Evolutionary conservation across 495 filamentous ascomycete species (phyloP).

Genomic region (Pyronema omphalodes): DNA sequence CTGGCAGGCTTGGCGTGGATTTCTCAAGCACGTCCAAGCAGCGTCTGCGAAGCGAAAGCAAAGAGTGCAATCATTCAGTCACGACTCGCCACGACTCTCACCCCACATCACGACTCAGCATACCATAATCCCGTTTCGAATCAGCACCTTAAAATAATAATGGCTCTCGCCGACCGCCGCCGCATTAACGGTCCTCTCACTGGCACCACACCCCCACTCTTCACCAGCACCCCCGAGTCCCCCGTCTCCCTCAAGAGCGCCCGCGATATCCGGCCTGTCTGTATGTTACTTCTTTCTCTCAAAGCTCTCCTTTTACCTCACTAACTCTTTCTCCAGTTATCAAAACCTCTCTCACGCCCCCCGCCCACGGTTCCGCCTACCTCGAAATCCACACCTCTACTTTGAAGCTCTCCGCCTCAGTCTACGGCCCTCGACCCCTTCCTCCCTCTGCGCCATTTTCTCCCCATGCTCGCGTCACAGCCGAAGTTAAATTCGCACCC

Average conservation of each 20-base stretch:
- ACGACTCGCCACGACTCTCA: no score
- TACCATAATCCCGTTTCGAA: no score
- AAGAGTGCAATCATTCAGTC: no score
- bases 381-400: constrained; percentile 57
- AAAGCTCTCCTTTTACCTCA: not conserved
- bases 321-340: constrained; percentile 38
- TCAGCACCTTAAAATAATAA: not conserved
- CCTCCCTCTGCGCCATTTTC: constrained; percentile 77
- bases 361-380: constrained; percentile 86
- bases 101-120: no score
- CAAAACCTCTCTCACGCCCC: constrained; percentile 80
- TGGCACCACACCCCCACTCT: constrained; percentile 59
- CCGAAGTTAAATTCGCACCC: constrained; percentile 87
- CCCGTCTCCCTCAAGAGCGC: constrained; percentile 28
- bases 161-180: constrained; percentile 62
- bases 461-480: constrained; percentile 73
- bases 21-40: no score
- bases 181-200: constrained; percentile 75
- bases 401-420: constrained; percentile 75
- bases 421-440: constrained; percentile 35
- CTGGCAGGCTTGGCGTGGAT: no score
- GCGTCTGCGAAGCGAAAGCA: no score
- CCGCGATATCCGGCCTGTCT: constrained; percentile 60
- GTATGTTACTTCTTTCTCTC: constrained; percentile 33
- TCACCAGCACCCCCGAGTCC: constrained; percentile 28